Evolutionary conservation across 805 yeast species (phyloP), one percentile per base, ranked within the genome.

Genomic region (Hyphopichia homilentoma): DNA sequence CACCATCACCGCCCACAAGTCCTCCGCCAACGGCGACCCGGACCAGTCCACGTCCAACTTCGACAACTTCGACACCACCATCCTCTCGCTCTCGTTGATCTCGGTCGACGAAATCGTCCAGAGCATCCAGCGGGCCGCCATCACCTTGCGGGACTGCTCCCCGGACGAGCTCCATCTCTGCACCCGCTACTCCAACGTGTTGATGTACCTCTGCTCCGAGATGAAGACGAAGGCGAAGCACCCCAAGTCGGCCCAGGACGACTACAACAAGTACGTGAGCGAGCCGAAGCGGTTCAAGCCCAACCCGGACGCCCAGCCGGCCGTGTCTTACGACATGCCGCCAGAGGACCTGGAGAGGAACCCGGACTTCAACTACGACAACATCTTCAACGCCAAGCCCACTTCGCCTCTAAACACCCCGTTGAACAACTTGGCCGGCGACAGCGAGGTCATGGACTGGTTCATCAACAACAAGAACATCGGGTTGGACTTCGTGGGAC

Each of bases 141-240:
- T 77, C 11, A 79, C 82, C 1, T 58, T 88, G 23, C 59, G 87
- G 35, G 94, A 84, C 45, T 83, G 95, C 16, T 75, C 95, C 1
- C 96, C 96, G 0, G 96, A 88, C 58, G 94, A 86, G 42, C 63
- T 88, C 24, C 96, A 88, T 60, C 63, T 88, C 20, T 82, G 94
- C 52, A 77, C 85, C 0, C 62, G 94, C 30, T 86, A 86, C 49
- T 79, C 88, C 8, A 81, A 84, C 9, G 82, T 84, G 32, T 59
- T 86, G 45, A 71, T 83, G 78, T 84, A 79, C 45, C 62, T 86
- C 26, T 83, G 87, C 41, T 75, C 84, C 3, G 87, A 84, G 51
- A 77, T 84, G 78, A 80, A 75, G 47, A 63, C 73, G 11, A 65
- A 69, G 16, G 50, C 65, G 7, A 65, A 56, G 14, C 20, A 16